Evolutionary conservation across 192 early-diverging fungal genomes (phyloP).

Genomic region (Dissophora ornata): DNA sequence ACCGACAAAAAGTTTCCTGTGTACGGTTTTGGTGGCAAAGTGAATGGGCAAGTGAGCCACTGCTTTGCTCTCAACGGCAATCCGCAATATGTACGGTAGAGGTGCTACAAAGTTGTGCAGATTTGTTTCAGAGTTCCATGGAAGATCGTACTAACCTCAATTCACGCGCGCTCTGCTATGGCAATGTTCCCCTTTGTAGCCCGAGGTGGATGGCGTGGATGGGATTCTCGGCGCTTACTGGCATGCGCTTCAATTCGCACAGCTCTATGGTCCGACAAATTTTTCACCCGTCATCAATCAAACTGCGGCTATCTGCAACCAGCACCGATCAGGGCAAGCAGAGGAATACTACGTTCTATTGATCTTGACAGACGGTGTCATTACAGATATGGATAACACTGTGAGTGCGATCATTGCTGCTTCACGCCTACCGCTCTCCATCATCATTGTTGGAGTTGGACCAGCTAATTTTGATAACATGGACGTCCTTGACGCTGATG

Average conservation of each 20-base stretch:
- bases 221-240: conserved; percentile 65
- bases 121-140: no score
- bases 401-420: conserved; percentile 65
- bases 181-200: no score
- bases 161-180: no score
- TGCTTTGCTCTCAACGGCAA: conserved; percentile 64
- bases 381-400: conserved; percentile 63
- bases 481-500: conserved; percentile 67
- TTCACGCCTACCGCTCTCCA: conserved; percentile 59
- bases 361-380: conserved; percentile 49
- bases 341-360: conserved; percentile 50
- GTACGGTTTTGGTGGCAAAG: conserved; percentile 69
- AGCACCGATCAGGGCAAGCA: conserved; percentile 49
- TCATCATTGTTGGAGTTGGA: conserved; percentile 71
- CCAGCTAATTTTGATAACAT: conserved; percentile 67
- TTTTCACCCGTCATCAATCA: conserved; percentile 64
- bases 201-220: conserved; percentile 66
- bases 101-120: background rate
- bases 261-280: conserved; percentile 68
- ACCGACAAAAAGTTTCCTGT: conserved; percentile 65
- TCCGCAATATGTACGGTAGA: conserved; percentile 43
- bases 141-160: no score
- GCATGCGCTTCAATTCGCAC: conserved; percentile 51
- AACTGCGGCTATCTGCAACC: conserved; percentile 46
- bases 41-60: conserved; percentile 62